A percentile compares a stretch with the other conserved stretches of the same genome.
phyloP scores from a whole-genome alignment of 495 filamentous ascomycete species.

The Penicillium egyptiacum region DNA sequence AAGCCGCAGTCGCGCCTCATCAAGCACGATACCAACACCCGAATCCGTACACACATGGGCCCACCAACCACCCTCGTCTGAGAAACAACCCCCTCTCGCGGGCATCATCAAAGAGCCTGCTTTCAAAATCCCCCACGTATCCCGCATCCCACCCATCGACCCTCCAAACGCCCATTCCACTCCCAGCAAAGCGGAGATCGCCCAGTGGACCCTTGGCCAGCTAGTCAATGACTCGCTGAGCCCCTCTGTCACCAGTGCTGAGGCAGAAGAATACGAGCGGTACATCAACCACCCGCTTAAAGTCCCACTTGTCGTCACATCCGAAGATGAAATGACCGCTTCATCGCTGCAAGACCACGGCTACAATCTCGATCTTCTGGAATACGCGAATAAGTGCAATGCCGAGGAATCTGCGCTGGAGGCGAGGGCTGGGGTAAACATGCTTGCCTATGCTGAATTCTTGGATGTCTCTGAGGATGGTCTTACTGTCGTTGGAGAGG shows the following conservation, averaged over 20 bases:
- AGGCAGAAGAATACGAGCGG: conserved; percentile 82
- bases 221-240: conserved; percentile 77
- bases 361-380: conserved; percentile 65
- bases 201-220: conserved; percentile 85
- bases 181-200: conserved; percentile 62
- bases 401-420: conserved; percentile 36
- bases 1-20: conserved; percentile 3
- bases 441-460: conserved; percentile 73
- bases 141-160: conserved; percentile 28
- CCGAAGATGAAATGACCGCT: conserved; percentile 56
- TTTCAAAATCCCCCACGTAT: conserved; percentile 21
- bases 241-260: conserved; percentile 68
- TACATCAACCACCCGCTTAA: conserved; percentile 90
- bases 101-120: conserved; percentile 50
- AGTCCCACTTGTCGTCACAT: conserved; percentile 81
- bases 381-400: conserved; percentile 64
- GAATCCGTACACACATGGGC: conserved; percentile 25
- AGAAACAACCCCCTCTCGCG: conserved; percentile 29
- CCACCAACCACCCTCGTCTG: conserved; percentile 34
- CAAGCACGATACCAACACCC: conserved; percentile 4
- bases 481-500: conserved; percentile 82
- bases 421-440: conserved; percentile 61
- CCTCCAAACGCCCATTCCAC: conserved; percentile 22
- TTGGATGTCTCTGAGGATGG: conserved; percentile 75
- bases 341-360: conserved; percentile 40